These are phyloP conservation scores for Pseudogymnoascus sp. DNA, from an alignment of 2,329 filamentous ascomycete species.

Conservation along the genomic window DNA sequence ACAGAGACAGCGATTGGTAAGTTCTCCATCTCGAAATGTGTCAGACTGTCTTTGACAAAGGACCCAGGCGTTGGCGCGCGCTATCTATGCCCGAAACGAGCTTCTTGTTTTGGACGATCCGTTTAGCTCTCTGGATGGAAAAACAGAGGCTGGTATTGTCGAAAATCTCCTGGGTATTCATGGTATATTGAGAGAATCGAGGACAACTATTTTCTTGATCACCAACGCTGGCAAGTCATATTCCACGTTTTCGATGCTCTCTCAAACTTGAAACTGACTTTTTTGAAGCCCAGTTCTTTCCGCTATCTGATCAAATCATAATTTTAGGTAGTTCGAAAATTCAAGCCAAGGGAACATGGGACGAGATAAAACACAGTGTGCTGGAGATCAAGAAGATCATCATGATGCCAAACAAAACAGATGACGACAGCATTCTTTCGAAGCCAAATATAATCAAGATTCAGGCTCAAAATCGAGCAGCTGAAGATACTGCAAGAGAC, in stretches of 20 bases:
- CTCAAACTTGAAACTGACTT: slow-evolving; percentile 23
- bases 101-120: slow-evolving; percentile 40
- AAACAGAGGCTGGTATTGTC: slow-evolving; percentile 37
- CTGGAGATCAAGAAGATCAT: background rate
- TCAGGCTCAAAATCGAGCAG: slow-evolving; percentile 13
- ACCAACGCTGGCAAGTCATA: slow-evolving; percentile 32
- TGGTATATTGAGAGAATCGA: slow-evolving; percentile 34
- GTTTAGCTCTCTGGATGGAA: slow-evolving; percentile 37
- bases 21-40: slow-evolving; percentile 11
- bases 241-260: background rate
- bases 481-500: slow-evolving; percentile 19
- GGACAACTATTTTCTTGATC: slow-evolving; percentile 36
- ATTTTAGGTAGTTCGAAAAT: slow-evolving; percentile 27
- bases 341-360: slow-evolving; percentile 30
- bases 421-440: background rate
- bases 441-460: slow-evolving; percentile 15
- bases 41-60: too few species aligned
- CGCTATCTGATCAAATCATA: slow-evolving; percentile 34
- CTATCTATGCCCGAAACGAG: slow-evolving; percentile 34
- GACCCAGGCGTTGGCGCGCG: slow-evolving; percentile 35
- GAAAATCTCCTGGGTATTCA: slow-evolving; percentile 32
- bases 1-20: slow-evolving; percentile 35
- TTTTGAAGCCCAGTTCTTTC: slow-evolving; percentile 28
- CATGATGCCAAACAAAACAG: background rate
- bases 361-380: slow-evolving; percentile 12